Base-by-base conservation (phyloP, 345 rosid species). In the Populus simonii region DNA sequence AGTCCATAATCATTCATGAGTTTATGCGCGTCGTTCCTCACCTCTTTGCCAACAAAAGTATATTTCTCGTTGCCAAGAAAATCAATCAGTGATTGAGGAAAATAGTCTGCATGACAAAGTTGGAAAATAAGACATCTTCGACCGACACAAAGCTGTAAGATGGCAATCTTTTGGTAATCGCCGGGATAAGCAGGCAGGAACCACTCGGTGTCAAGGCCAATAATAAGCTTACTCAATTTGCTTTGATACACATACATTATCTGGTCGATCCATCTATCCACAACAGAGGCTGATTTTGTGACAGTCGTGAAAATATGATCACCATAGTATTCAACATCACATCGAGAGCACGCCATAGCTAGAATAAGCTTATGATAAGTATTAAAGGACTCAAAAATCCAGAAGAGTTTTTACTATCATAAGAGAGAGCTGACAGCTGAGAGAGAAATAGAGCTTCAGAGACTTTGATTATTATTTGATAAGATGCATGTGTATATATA, bases 201-300 rank as follows among this genome's bases (percentile, higher is more conserved):
- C 72, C 76, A 72, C 23, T 72, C 57, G 6, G 72, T 72, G 67
- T 78, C 67, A 0, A 78, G 57, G 10, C 81, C 76, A 9, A 66
- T 65, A 0, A 72, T 9, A 27, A 72, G 76, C 5, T 25, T 23
- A 39, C 16, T 0, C 6, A 35, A 6, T 11, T 43, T 36, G 18
- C 11, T 7, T 22, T 17, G 35, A 9, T 72, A 61, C 0, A 2
- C 11, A 16, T 5, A 1, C 29, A 74, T 1, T 23, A 23, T 31
- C 4, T 25, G 22, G 8, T 4, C 23, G 11, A 74, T 43, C 70
- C 70, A 74, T 15, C 8, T 2, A 74, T 74, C 59, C 7, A 74
- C 70, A 7, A 5, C 59, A 15, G 11, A 9, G 3, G 18, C 70
- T 6, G 57, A 39, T n/a, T 15, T 4, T 7, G 77, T 74, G 3